Evolutionary conservation across 257 asterid genomes (phyloP).

Genomic region (Solanum corneliomulleri): DNA sequence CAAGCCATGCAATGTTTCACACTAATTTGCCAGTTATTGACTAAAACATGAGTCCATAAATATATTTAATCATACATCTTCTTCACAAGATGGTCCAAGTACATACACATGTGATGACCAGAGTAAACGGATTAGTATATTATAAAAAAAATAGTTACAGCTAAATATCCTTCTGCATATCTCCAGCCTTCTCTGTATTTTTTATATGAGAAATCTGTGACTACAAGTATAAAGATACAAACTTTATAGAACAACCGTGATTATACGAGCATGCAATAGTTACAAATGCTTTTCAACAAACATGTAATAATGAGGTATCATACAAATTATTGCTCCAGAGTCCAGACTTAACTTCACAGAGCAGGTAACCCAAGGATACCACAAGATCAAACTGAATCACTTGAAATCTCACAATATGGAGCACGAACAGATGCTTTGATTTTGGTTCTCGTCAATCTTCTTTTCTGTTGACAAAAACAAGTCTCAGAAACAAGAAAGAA

Average conservation of each 20-base stretch:
- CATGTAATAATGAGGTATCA: slow-evolving; percentile 24
- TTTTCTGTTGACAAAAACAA: slow-evolving; percentile 22
- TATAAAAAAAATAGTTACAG: not conserved
- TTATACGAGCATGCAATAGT: slow-evolving; percentile 14
- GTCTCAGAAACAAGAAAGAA: not conserved
- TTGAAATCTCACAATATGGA: slow-evolving; percentile 37
- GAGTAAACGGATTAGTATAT: not conserved
- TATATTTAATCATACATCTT: not conserved
- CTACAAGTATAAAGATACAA: slow-evolving; percentile 25
- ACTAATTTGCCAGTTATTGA: not conserved
- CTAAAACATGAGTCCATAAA: not conserved
- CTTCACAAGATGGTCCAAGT: not conserved
- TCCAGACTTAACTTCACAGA: slow-evolving; percentile 18
- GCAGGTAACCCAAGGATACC: slow-evolving; percentile 12
- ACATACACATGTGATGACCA: not conserved
- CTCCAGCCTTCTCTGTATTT: slow-evolving; percentile 4
- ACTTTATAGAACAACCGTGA: slow-evolving; percentile 21
- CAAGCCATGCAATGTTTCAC: not conserved
- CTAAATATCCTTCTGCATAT: slow-evolving; percentile 4
- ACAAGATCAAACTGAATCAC: slow-evolving; percentile 16
- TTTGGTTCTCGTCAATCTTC: slow-evolving; percentile 37
- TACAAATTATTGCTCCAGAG: slow-evolving; percentile 33
- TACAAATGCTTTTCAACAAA: slow-evolving; percentile 25
- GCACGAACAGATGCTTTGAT: slow-evolving; percentile 36
- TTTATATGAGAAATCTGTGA: slow-evolving; percentile 22